Base-by-base conservation (phyloP, 345 rosid species). In the Citrus maxima region DNA sequence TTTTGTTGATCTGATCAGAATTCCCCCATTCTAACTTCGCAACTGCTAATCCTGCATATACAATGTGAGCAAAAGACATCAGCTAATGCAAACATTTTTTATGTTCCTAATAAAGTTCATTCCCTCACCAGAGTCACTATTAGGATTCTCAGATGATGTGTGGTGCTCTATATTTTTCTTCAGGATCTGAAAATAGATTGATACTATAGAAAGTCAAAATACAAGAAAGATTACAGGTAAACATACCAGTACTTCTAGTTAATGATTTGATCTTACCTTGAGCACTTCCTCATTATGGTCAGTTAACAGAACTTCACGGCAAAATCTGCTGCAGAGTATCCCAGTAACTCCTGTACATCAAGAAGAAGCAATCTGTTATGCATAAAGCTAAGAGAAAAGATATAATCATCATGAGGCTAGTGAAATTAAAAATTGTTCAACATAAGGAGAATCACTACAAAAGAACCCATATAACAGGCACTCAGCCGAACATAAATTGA, bases 21-120 rank as follows among this genome's bases (percentile, higher is more conserved):
- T 92, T 88, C 86, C 97, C 99, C 97, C 97, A 95, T 60, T 95
- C 98, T 68, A 95, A 88, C 90, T 93, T 93, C 85, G 88, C 94
- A 70, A 92, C 93, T 42, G 81, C 89, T 77, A 91, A 56, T 79
- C 85, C 98, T 93, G 91, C 83, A 84, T 67, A 37, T 25, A 71
- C 35, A 75, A 80, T 67, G 67, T 35, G 32, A 77, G 65, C 60
- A 78, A 73, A 78, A 80, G 81, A 32, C 27, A 79, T 69, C 77
- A 85, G 67, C 59, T 58, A 19, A 58, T 34, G 40, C 61, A 65
- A 70, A 28, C 62, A 85, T 46, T 70, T 72, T 72, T 28, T 18
- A 4, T 60, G 67, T 63, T 35, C 59, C 68, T 32, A 38, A 7
- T 63, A 42, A 35, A 25, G 67, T 49, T 76, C 49, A 10, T 76